Percentiles rank a stretch among this genome's conserved stretches.
Conservation (phyloP, 345 rosid species). For the Carallia pectinifolia region DNA sequence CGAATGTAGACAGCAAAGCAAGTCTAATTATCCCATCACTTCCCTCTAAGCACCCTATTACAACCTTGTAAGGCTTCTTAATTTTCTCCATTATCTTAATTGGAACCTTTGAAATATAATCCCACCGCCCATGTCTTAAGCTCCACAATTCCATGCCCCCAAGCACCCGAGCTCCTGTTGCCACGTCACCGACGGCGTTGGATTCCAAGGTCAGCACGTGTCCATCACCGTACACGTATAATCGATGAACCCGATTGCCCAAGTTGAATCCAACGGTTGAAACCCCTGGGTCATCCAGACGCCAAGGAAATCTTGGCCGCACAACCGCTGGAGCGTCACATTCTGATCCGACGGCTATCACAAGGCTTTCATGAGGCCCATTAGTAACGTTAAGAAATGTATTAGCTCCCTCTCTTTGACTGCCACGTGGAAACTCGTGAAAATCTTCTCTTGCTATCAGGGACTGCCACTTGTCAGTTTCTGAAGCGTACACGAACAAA, state of each 20-base stretch:
- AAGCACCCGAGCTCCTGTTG: slow-evolving; percentile 25
- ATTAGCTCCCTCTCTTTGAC: slow-evolving; percentile 5
- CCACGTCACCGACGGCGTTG: slow-evolving; percentile 4
- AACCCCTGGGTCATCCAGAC: slow-evolving; percentile 13
- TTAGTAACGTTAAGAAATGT: slow-evolving; percentile 46
- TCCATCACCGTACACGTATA: slow-evolving; percentile 64
- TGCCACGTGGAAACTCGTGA: neutral
- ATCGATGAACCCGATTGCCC: slow-evolving; percentile 24
- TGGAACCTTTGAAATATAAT: slow-evolving; percentile 43
- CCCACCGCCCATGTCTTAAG: slow-evolving; percentile 47
- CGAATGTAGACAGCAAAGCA: slow-evolving; percentile 53
- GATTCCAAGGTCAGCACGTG: slow-evolving; percentile 49
- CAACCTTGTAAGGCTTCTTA: slow-evolving; percentile 45
- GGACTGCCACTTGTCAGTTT: slow-evolving; percentile 47
- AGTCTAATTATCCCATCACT: slow-evolving; percentile 43
- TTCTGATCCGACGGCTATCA: slow-evolving; percentile 34
- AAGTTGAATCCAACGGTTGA: slow-evolving; percentile 21
- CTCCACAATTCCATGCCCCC: slow-evolving; percentile 52
- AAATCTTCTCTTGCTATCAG: slow-evolving; percentile 29
- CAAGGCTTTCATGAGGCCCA: slow-evolving; percentile 43
- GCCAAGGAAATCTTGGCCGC: slow-evolving; percentile 36
- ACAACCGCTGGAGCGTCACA: slow-evolving; percentile 28
- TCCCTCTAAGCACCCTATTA: slow-evolving; percentile 70
- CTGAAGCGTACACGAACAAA: slow-evolving; percentile 45
- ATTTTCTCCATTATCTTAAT: slow-evolving; percentile 34